phyloP scores from a whole-genome alignment of 2,329 filamentous ascomycete species.

The Cylindrodendrum hubeiense region DNA sequence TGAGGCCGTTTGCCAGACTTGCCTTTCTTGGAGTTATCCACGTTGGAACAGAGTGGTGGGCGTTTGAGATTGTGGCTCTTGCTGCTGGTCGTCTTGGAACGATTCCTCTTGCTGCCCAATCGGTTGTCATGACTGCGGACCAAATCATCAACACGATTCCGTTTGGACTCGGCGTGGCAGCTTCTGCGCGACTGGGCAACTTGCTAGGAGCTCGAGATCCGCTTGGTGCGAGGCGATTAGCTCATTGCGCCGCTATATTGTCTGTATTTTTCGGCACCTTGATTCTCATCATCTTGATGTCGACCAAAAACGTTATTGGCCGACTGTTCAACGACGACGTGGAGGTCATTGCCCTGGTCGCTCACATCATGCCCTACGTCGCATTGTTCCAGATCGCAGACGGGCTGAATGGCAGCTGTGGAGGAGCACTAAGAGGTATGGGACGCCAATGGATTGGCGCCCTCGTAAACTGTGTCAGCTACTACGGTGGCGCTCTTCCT shows the following conservation, averaged over 20 bases:
- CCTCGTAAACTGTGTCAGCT: constrained; percentile 83
- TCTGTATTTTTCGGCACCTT: constrained; percentile 76
- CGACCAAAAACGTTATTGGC: constrained; percentile 78
- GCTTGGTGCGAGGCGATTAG: constrained; percentile 75
- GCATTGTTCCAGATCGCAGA: constrained; percentile 93
- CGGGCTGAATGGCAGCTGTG: constrained; percentile 86
- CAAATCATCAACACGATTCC: constrained; percentile 88
- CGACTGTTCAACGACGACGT: constrained; percentile 85
- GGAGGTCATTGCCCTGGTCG: constrained; percentile 78
- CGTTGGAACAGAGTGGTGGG: constrained; percentile 95
- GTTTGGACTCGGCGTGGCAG: constrained; percentile 87
- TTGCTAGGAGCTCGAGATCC: constrained; percentile 78
- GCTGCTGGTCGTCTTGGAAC: constrained; percentile 85
- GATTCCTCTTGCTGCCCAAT: constrained; percentile 83
- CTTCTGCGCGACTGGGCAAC: constrained; percentile 83
- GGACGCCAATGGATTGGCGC: constrained; percentile 89
- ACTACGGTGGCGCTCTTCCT: constrained; percentile 85
- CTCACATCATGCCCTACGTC: constrained; percentile 85
- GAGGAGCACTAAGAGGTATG: constrained; percentile 85
- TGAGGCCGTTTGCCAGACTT: constrained; percentile 78
- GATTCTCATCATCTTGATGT: constrained; percentile 78
- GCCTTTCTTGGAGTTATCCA: constrained; percentile 83
- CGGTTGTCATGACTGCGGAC: constrained; percentile 90
- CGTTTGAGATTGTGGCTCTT: constrained; percentile 89
- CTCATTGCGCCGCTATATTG: constrained; percentile 80